Base-by-base conservation (phyloP, 495 filamentous ascomycete species). In the Xylaria acuta region DNA sequence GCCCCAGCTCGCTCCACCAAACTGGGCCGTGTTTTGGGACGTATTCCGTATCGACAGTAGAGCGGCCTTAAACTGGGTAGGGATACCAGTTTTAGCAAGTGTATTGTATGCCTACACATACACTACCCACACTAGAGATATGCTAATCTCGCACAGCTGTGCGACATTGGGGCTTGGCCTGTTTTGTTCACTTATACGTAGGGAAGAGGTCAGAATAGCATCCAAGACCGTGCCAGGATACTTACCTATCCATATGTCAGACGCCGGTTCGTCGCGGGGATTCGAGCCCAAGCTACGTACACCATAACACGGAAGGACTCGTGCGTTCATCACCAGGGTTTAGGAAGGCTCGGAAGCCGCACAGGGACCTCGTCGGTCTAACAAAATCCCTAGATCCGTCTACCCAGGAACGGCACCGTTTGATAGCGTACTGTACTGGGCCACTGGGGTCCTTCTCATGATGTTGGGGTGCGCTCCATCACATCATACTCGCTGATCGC, bases 1-100 rank as follows among this genome's bases (percentile, higher is more conserved):
- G 49, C 63, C 51, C 70, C 59, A 72, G 49, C 51, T 60, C 30
- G 63, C 70, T 72, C 70, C 70, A 64, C 70, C 53, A 40, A 43
- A 47, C 41, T 66, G 47, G 60, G 41, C 47, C 16, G 30, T 56
- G 36, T 70, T 32, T 20, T 69, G 32, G 38, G 49, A 41, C 47
- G 68, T 64, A 63, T 64, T 51, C 68, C 68, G 68, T 51, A 70
- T 70, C 43, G 16, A 53, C 68, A 6, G 41, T 67, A 67, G 67
- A 67, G 65, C 65, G 67, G 41, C 54, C 14, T 30, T 38, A 7
- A 45, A 41, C 40, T 62, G 4, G 67, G 41, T 25, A 25, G 38
- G 49, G 67, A 47, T 49, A 20, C 67, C 40, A 43, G 54, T 49
- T 60, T 49, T 69, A 62, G 67, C 53, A 69, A 69, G 53, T 59